A percentile compares a stretch with the other conserved stretches of the same genome.
These are phyloP conservation scores for Ammopiptanthus mongolicus DNA, from an alignment of 306 rosid species.

Conservation along the genomic window DNA sequence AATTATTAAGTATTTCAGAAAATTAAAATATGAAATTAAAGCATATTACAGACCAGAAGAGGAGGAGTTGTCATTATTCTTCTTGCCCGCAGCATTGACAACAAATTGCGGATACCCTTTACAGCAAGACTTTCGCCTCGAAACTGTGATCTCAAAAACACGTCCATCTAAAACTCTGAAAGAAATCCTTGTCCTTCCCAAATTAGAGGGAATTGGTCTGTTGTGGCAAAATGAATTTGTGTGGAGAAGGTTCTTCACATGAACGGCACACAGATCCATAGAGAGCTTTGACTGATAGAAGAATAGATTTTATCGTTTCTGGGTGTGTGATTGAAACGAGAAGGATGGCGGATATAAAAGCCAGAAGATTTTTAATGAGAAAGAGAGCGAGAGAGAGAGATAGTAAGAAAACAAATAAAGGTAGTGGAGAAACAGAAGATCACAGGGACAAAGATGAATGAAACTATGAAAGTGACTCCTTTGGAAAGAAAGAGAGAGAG, in stretches of 20 bases:
- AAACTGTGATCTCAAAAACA: slow-evolving; percentile 41
- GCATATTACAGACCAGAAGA: slow-evolving; percentile 39
- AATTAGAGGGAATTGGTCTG: slow-evolving; percentile 41
- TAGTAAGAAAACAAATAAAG: not conserved
- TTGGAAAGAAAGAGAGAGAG: not conserved
- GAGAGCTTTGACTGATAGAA: not conserved
- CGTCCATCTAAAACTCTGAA: slow-evolving; percentile 31
- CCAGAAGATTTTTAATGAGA: not conserved
- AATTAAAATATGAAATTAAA: not conserved
- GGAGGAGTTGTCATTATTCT: slow-evolving; percentile 55
- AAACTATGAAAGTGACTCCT: slow-evolving; percentile 23
- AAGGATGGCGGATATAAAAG: not conserved
- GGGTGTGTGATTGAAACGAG: not conserved
- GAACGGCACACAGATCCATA: slow-evolving; percentile 77
- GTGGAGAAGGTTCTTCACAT: slow-evolving; percentile 44
- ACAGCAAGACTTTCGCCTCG: slow-evolving; percentile 33
- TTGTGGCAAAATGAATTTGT: slow-evolving; percentile 39
- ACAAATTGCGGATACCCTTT: slow-evolving; percentile 31
- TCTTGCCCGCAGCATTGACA: slow-evolving; percentile 62
- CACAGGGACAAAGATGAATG: not conserved
- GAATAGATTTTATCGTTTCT: not conserved
- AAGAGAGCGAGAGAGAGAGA: not conserved
- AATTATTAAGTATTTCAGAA: not conserved
- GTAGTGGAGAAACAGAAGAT: slow-evolving; percentile 22
- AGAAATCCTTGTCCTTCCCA: slow-evolving; percentile 32